Base-by-base conservation (phyloP, 176 grass and related monocot genomes). In the Zoysia japonica region DNA sequence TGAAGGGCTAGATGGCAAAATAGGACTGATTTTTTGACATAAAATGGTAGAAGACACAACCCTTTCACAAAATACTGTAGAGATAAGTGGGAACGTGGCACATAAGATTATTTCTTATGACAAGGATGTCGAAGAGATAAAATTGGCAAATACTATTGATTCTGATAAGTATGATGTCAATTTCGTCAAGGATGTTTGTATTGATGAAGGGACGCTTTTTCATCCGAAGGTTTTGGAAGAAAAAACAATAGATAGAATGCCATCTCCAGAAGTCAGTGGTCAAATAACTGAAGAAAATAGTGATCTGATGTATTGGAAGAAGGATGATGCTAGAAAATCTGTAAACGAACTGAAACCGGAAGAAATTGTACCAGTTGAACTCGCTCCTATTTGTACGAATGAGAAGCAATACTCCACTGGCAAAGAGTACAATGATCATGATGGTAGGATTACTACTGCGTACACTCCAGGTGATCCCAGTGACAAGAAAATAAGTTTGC, bases 181-280 rank as follows among this genome's bases (percentile, higher is more conserved):
- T 72, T 90, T 90, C 85, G 79, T 96, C 56, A 96, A 96, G 73
- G 93, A 96, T 87, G 89, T 96, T 59, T 88, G 93, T 75, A 71
- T 96, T 67, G 93, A 96, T 80, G 90, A 86, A 36, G 83, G 86
- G 49, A 28, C 40, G 41, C 52, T 45, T 76, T 61, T 76, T 79
- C 56, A 65, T 67, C 15, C n/a, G 70, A 83, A 75, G 37, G 67
- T 59, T 75, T 76, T 75, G 54, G 69, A 64, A 75, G 49, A 85
- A 76, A 88, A 88, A 37, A 6, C 36, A 78, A 49, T 73, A 70
- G 78, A 82, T 43, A 71, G 46, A 56, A 82, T 61, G n/a, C 53
- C 54, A 38, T 64, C 43, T 57, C 78, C 55, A 50, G 75, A 78
- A 14, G 82, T 85, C 53, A 52, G 74, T 12, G n/a, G 40, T 46